A percentile compares a stretch with the other conserved stretches of the same genome.
Evolutionary conservation across 768 basidiomycete genomes (phyloP).

Genomic region (Cubamyces sp.): DNA sequence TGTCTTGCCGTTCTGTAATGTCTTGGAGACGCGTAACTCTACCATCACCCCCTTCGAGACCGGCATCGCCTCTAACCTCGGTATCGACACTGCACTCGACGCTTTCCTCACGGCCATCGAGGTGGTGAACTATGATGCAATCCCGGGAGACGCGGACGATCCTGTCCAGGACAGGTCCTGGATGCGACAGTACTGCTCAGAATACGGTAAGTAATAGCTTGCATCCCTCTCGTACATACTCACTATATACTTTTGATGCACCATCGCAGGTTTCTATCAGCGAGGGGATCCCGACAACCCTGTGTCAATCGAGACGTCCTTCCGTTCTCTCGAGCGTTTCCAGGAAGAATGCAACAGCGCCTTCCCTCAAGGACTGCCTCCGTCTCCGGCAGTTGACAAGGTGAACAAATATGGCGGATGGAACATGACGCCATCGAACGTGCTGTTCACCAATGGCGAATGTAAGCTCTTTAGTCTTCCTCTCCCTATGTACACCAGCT

Average conservation of each 20-base stretch:
- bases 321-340: constrained; percentile 48
- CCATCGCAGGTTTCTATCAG: constrained; percentile 48
- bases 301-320: constrained; percentile 51
- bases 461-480: constrained; percentile 37
- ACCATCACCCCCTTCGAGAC: constrained; percentile 42
- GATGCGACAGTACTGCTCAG: constrained; percentile 60
- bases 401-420: constrained; percentile 57
- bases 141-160: constrained; percentile 45
- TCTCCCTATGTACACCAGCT: not conserved
- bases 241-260: not conserved
- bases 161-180: constrained; percentile 49
- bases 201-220: constrained; percentile 43
- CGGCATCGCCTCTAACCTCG: constrained; percentile 42
- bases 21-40: constrained; percentile 49
- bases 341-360: constrained; percentile 49
- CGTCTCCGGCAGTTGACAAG: constrained; percentile 46
- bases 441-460: constrained; percentile 54
- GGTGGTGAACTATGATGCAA: constrained; percentile 51
- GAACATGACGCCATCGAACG: constrained; percentile 53
- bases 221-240: not conserved
- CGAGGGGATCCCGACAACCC: constrained; percentile 50
- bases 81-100: constrained; percentile 41
- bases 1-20: constrained; percentile 51
- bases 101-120: constrained; percentile 47
- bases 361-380: constrained; percentile 43